Conservation (phyloP, 2,329 filamentous ascomycete species). For the Pestalotiopsis fici region DNA sequence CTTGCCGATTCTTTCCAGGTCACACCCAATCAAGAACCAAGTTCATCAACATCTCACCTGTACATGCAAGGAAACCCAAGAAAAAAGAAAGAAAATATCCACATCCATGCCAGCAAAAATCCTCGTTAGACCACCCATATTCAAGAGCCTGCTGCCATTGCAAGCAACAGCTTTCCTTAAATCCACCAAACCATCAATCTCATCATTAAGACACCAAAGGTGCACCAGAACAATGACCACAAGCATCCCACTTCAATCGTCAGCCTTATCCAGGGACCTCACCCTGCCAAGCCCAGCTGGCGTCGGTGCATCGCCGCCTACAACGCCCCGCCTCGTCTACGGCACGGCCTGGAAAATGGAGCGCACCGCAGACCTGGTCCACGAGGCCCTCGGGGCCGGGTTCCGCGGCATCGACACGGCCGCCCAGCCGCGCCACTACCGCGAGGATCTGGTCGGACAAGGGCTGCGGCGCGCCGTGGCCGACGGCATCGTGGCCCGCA, state of each 20-base stretch:
- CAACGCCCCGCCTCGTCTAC: slow-evolving; percentile 64
- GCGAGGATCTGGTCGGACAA: slow-evolving; percentile 69
- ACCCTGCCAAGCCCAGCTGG: slow-evolving; percentile 9
- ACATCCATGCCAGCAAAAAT: too few relatives aligned
- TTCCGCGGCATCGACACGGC: slow-evolving; percentile 79
- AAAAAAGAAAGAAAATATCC: too few relatives aligned
- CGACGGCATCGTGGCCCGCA: slow-evolving; percentile 57
- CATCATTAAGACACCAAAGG: neutral
- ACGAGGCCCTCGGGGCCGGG: slow-evolving; percentile 65
- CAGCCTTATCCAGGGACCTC: slow-evolving; percentile 15
- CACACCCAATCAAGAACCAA: too few relatives aligned
- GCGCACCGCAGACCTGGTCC: slow-evolving; percentile 65
- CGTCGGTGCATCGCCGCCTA: slow-evolving; percentile 7
- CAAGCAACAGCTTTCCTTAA: neutral
- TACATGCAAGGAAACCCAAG: too few relatives aligned
- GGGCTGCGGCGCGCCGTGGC: slow-evolving; percentile 64
- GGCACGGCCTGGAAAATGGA: slow-evolving; percentile 88
- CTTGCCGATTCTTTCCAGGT: too few relatives aligned
- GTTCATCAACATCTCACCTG: too few relatives aligned
- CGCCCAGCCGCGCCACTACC: slow-evolving; percentile 77
- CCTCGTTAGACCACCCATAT: too few relatives aligned
- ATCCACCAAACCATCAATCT: neutral
- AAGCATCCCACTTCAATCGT: neutral
- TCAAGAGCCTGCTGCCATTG: neutral
- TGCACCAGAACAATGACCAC: slow-evolving; percentile 5